Evolutionary conservation across 2,329 filamentous ascomycete species (phyloP), one percentile per base, ranked within the genome.

Genomic region (Lachnellula hyalina): DNA sequence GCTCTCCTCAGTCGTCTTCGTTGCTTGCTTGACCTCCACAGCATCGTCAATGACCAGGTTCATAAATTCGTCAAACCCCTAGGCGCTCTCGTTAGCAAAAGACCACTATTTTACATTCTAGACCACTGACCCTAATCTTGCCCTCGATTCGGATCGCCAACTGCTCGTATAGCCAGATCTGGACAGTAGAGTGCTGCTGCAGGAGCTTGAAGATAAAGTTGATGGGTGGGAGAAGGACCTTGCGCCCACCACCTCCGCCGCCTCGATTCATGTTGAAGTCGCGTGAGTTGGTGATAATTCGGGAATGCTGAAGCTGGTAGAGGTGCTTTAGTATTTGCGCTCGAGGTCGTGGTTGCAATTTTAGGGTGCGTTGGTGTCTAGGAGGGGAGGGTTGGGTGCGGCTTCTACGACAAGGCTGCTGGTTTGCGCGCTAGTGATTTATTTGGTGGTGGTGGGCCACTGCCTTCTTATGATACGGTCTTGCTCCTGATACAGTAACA

Each of bases 41-140:
- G 94, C 94, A 66, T 99, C 91, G 69, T 99, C 94, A 63, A 96
- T 82, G 40, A 97, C 94, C 49, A 99, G 79, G 76, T 99, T 99
- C 92, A 99, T 96, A 76, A 97, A 99, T 74, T 99, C 94, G 71
- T 99, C 94, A 64, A 99, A 99, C 14, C 94, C 92, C 91, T 96
- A 36, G 2, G 19, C 40, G 11, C 17, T 52, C 63, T 47, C 9
- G 44, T 68, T 50, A 68, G 58, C 55, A 53, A 23, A 40, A 41
- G 23, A 25, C 32, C 45, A 41, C 28, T 21, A 15, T 11, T 23
- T 41, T 21, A 5, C 15, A 4, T 12, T 1, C 14, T 40, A 25
- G 8, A 38, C n/a, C 21, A 73, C 85, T 61, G 73, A 96, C 93
- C 68, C 94, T 84, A 63, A 99, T 96, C 76, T 93, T 96, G 59